A percentile compares a stretch with the other conserved stretches of the same genome.
Evolutionary conservation across 805 yeast genomes (phyloP).

Genomic region (Saccharomycopsis microspora): DNA sequence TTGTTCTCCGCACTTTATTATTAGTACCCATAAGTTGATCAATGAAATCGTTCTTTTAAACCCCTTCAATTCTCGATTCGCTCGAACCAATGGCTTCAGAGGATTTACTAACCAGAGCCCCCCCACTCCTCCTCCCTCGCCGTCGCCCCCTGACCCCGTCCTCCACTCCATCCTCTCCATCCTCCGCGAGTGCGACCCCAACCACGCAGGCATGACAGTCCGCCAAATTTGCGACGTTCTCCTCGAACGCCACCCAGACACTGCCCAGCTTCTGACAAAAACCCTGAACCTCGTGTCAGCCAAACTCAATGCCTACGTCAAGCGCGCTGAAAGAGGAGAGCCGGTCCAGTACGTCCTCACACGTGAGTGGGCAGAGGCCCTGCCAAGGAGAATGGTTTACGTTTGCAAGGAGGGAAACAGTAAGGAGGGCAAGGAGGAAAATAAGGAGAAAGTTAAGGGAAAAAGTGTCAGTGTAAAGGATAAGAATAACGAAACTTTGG

Average conservation of each 20-base stretch:
- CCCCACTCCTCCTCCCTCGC: too few species aligned
- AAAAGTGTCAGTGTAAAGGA: background rate
- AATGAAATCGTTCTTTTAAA: too few species aligned
- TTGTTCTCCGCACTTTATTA: too few species aligned
- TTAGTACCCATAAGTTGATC: too few species aligned
- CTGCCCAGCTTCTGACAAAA: constrained; percentile 71
- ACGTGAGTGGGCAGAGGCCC: constrained; percentile 86
- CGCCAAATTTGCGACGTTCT: constrained; percentile 75
- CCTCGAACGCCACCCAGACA: constrained; percentile 67
- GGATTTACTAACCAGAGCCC: too few species aligned
- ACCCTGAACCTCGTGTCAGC: constrained; percentile 76
- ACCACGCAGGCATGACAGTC: constrained; percentile 63
- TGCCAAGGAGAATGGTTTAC: constrained; percentile 82
- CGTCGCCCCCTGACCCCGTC: too few species aligned
- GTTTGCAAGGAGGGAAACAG: constrained; percentile 60
- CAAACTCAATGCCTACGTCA: constrained; percentile 74
- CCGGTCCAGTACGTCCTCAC: constrained; percentile 62
- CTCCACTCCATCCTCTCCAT: too few species aligned
- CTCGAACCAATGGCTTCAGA: too few species aligned
- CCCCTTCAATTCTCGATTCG: too few species aligned
- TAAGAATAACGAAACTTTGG: background rate
- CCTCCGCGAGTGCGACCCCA: too few species aligned
- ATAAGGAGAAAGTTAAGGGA: constrained; percentile 19
- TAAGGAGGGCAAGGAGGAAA: constrained; percentile 1
- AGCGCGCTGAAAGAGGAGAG: constrained; percentile 78